These are phyloP conservation scores for Lepidium sativum DNA, from an alignment of 345 rosid genomes.

Conservation along the genomic window DNA sequence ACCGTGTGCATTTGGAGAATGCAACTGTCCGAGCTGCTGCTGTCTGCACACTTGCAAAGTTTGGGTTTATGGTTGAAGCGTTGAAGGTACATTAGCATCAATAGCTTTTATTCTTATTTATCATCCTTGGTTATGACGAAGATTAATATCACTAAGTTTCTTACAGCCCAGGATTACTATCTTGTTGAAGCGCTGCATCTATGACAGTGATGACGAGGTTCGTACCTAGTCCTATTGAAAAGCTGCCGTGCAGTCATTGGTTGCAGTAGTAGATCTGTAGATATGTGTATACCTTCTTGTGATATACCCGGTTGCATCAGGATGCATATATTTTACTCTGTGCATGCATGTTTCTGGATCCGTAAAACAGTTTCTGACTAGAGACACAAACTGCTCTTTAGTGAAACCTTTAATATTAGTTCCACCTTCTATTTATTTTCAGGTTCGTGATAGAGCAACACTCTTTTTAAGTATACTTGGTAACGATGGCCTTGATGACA, in stretches of 20 bases:
- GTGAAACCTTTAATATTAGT: background rate
- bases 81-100: conserved; percentile 53
- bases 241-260: background rate
- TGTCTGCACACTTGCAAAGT: conserved; percentile 90
- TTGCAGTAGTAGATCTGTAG: background rate
- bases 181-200: conserved; percentile 80
- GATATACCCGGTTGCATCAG: background rate
- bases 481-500: conserved; percentile 51
- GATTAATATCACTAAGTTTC: background rate
- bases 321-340: background rate
- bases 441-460: conserved; percentile 98
- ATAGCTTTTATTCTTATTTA: background rate
- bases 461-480: conserved; percentile 77
- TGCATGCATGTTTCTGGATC: background rate
- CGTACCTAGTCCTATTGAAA: conserved; percentile 10
- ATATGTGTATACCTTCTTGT: background rate
- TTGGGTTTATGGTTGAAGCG: conserved; percentile 84
- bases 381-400: background rate
- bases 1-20: conserved; percentile 97
- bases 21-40: conserved; percentile 97
- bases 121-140: background rate
- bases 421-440: background rate
- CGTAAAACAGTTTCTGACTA: background rate
- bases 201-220: conserved; percentile 98
- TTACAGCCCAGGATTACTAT: conserved; percentile 80